Evolutionary conservation across 768 basidiomycete species (phyloP).

Genomic region (Suillus subluteus): DNA sequence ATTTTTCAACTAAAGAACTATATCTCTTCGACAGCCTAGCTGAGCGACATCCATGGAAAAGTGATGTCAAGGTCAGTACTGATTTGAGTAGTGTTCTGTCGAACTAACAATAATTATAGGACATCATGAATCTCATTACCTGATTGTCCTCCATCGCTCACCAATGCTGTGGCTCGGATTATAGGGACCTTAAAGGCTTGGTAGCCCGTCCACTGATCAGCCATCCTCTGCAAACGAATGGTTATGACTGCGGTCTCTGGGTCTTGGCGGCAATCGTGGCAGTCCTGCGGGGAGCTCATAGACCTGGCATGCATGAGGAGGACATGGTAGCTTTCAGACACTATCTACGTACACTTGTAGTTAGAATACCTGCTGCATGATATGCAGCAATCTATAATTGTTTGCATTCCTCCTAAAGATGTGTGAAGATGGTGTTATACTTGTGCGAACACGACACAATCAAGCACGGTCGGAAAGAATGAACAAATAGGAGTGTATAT

Average conservation of each 20-base stretch:
- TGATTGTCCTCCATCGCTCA: not conserved
- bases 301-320: conserved; percentile 16
- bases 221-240: conserved; percentile 19
- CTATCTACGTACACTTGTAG: conserved; percentile 8
- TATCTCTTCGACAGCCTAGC: conserved; percentile 11
- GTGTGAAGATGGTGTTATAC: no score
- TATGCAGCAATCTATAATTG: no score
- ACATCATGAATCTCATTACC: conserved; percentile 2
- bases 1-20: conserved; percentile 9
- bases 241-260: conserved; percentile 29
- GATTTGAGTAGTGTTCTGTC: no score
- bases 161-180: not conserved
- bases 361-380: not conserved
- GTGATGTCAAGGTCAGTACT: no score
- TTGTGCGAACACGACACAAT: no score
- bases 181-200: not conserved
- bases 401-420: no score
- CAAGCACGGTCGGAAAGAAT: no score
- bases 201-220: not conserved
- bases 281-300: conserved; percentile 18
- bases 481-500: no score
- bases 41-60: not conserved
- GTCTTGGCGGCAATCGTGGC: conserved; percentile 25
- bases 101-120: not conserved
- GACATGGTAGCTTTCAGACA: conserved; percentile 16